Evolutionary conservation across 306 rosid species (phyloP).

Genomic region (Sicyos edulis): DNA sequence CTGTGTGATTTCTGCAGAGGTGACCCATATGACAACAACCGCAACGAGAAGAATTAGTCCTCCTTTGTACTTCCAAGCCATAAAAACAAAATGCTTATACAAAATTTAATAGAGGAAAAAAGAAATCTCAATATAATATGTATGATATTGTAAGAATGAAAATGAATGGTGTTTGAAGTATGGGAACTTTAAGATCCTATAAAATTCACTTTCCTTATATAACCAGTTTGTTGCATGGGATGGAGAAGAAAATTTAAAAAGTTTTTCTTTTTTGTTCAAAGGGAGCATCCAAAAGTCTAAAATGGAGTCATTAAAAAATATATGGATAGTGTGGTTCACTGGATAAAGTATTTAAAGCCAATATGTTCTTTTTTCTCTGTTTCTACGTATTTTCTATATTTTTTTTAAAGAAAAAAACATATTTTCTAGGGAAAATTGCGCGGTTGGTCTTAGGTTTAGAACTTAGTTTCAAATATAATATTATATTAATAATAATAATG

Average conservation of each 20-base stretch:
- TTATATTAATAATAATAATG: no score
- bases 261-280: neutral
- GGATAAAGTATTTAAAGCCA: conserved; percentile 3
- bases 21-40: conserved; percentile 11
- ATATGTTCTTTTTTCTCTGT: conserved; percentile 11
- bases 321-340: neutral
- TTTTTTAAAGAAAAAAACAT: no score
- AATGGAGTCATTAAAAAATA: neutral
- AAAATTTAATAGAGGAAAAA: neutral
- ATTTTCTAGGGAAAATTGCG: no score
- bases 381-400: conserved; percentile 2
- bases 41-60: conserved; percentile 18
- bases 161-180: neutral
- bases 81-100: neutral
- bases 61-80: conserved; percentile 22
- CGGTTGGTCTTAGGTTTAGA: no score
- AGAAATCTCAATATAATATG: neutral
- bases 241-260: neutral
- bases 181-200: neutral
- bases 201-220: conserved; percentile 10
- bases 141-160: neutral
- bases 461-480: no score
- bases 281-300: conserved; percentile 11
- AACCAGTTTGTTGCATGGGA: neutral
- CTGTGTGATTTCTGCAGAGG: conserved; percentile 18